Percentiles rank a stretch among this genome's conserved stretches.
phyloP scores from a whole-genome alignment of 2,329 filamentous ascomycete genomes.

The Ciborinia camelliae region DNA sequence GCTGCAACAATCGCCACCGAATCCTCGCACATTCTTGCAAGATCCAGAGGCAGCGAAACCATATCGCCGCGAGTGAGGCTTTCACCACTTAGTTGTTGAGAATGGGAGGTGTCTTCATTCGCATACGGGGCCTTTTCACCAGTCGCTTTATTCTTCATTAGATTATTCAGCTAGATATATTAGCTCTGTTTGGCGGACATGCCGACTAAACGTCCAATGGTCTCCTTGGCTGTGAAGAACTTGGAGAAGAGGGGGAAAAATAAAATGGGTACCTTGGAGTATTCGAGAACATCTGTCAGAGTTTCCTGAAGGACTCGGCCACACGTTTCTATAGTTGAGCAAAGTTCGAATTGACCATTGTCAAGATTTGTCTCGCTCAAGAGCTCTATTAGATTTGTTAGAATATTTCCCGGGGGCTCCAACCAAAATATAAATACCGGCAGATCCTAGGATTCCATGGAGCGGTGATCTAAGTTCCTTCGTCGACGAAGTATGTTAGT shows the following conservation, averaged over 20 bases:
- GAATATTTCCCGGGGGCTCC: background rate
- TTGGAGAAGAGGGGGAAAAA: background rate
- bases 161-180: constrained; percentile 9
- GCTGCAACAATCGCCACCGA: constrained; percentile 17
- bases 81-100: background rate
- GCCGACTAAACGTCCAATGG: background rate
- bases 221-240: too few species aligned
- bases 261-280: constrained; percentile 45
- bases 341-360: constrained; percentile 18
- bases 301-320: constrained; percentile 32
- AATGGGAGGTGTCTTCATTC: background rate
- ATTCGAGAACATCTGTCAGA: constrained; percentile 38
- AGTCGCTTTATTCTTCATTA: background rate
- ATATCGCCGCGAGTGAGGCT: background rate
- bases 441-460: constrained; percentile 53
- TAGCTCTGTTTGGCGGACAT: background rate
- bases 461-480: constrained; percentile 54
- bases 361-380: constrained; percentile 10
- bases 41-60: constrained; percentile 15
- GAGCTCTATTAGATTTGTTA: constrained; percentile 12
- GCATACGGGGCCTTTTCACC: background rate
- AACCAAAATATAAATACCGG: constrained; percentile 36
- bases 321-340: constrained; percentile 19
- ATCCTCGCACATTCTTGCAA: constrained; percentile 22
- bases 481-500: background rate